Conservation (phyloP, 1,284 basidiomycete species). For the Pseudozyma thailandica region DNA sequence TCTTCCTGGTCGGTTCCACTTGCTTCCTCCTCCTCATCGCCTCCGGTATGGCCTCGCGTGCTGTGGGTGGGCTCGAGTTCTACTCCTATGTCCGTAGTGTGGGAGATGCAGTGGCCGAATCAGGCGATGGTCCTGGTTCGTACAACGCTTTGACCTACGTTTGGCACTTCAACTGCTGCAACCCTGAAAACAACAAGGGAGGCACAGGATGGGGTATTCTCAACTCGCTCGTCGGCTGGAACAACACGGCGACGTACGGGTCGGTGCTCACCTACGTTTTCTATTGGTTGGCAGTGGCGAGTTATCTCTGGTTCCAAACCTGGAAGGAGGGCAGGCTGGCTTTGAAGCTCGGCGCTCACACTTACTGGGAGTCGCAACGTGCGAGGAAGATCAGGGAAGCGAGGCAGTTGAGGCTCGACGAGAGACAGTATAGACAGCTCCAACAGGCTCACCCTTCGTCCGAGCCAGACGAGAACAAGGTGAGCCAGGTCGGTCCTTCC, state of each 20-base stretch:
- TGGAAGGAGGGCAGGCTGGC: conserved; percentile 51
- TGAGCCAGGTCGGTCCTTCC: conserved; percentile 11
- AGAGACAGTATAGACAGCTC: conserved; percentile 5
- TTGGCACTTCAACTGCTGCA: conserved; percentile 79
- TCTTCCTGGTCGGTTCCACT: conserved; percentile 61
- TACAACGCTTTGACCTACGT: conserved; percentile 59
- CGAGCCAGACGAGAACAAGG: conserved; percentile 10
- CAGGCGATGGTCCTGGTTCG: conserved; percentile 56
- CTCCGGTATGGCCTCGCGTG: conserved; percentile 59
- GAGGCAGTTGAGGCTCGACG: conserved; percentile 6
- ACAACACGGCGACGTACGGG: conserved; percentile 62
- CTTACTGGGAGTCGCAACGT: conserved; percentile 36
- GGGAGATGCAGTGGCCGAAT: conserved; percentile 60
- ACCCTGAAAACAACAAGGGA: conserved; percentile 73
- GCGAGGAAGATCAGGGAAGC: conserved; percentile 14
- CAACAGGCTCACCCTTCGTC: conserved; percentile 1
- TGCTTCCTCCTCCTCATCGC: conserved; percentile 62
- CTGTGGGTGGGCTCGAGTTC: conserved; percentile 63
- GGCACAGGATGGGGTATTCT: conserved; percentile 62
- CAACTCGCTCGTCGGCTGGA: conserved; percentile 65
- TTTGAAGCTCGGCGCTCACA: conserved; percentile 15
- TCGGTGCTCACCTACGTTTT: conserved; percentile 55
- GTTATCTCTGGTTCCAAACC: conserved; percentile 50
- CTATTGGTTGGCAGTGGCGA: conserved; percentile 59
- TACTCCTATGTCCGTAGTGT: conserved; percentile 59